These are phyloP conservation scores for Solanum peruvianum DNA, from an alignment of 257 asterid species.

Conservation along the genomic window DNA sequence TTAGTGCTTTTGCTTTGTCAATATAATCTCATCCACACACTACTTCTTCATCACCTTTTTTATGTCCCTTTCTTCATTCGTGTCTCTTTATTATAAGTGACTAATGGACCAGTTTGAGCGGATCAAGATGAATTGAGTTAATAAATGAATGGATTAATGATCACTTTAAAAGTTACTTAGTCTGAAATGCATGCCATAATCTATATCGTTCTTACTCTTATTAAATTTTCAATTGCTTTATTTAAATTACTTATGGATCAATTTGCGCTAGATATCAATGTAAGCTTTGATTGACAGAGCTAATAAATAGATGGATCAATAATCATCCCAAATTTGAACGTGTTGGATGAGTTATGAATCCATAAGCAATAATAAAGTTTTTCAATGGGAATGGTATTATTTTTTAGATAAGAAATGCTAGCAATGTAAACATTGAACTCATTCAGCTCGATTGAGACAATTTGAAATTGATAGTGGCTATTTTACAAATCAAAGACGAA, in stretches of 20 bases:
- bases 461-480: neutral
- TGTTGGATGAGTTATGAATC: neutral
- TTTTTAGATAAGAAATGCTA: neutral
- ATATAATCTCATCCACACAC: neutral
- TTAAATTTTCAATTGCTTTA: neutral
- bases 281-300: neutral
- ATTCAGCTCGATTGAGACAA: neutral
- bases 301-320: neutral
- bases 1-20: neutral
- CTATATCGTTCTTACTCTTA: no score
- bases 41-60: neutral
- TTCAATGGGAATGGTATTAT: neutral
- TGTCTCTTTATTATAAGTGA: neutral
- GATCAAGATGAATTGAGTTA: neutral
- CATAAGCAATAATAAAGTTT: neutral
- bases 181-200: no score
- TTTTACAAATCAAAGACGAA: neutral
- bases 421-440: neutral
- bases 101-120: neutral
- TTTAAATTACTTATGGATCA: neutral
- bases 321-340: neutral
- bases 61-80: slow-evolving; percentile 11
- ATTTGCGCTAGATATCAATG: neutral
- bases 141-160: neutral
- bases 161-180: no score